Evolutionary conservation across 352 stramenopile species (phyloP), one percentile per base, ranked within the genome.

Genomic region (Hyaloperonospora brassicae): DNA sequence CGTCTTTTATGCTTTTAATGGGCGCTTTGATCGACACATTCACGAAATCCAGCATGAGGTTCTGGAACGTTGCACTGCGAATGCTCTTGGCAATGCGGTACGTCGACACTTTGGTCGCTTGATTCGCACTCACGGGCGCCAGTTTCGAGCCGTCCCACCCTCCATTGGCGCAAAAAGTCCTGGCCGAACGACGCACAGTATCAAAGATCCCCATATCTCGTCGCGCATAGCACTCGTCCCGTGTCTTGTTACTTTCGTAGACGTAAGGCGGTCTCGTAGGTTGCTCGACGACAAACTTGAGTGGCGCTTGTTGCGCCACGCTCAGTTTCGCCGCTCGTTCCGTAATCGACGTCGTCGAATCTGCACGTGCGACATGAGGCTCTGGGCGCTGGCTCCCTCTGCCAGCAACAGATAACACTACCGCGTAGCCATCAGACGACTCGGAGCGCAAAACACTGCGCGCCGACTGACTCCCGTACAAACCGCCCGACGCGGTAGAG

Each of bases 41-140:
- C 0, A 50, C 25, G 9, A 89, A 50, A 52, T 89, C 73, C 14
- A 88, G 41, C 50, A 63, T 67, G 4, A 89, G 50, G 27, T 84
- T 73, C 24, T 66, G 45, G 46, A 84, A 75, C 14, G 70, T 62
- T 2, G 68, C 59, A 13, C 55, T 62, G 0, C 38, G 45, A 25
- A 84, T 59, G 0, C 59, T 62, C n/a, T 62, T 73, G 22, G 22
- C 25, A 10, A 59, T 66, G 11, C 55, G 41, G 40, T 64, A 77
- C 17, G 64, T 64, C 0, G 66, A 70, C 8, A 79, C 56, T 41
- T 69, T 64, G 0, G 72, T 76, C 5, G 62, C 66, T 12, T 68
- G 45, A 2, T 48, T 46, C 17, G 21, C 7, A 30, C 50, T 61
- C 1, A 62, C 43, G 21, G 42, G 45, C 1, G 38, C 24, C 21